Conservation (phyloP, 371 early-diverging fungal genomes). For the Blakeslea trispora region DNA sequence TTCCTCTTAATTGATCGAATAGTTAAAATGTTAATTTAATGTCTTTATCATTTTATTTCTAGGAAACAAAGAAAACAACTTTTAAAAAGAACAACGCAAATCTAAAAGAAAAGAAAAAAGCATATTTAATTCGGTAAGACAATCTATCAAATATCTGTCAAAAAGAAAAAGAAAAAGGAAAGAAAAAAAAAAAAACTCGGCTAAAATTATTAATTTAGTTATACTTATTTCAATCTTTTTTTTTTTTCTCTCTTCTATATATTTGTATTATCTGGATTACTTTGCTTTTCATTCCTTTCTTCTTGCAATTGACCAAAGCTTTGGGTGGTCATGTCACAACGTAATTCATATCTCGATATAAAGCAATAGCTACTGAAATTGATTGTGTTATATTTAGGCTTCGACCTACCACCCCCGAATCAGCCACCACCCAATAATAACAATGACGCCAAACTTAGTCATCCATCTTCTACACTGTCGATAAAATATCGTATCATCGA, state of each 20-base stretch:
- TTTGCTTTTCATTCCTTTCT: background rate
- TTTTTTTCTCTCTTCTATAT: background rate
- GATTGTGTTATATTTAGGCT: conserved; percentile 8
- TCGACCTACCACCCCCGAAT: conserved; percentile 13
- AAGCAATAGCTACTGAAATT: background rate
- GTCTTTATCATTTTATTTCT: conserved; percentile 3
- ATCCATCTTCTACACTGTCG: conserved; percentile 17
- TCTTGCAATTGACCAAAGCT: background rate
- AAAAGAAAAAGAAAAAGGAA: background rate
- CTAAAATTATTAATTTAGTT: background rate
- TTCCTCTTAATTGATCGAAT: background rate
- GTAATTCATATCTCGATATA: conserved; percentile 5
- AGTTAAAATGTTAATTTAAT: too few species aligned
- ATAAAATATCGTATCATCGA: conserved; percentile 15
- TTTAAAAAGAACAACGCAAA: too few species aligned
- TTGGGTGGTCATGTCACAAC: conserved; percentile 25
- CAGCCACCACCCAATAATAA: conserved; percentile 3
- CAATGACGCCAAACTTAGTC: conserved; percentile 12
- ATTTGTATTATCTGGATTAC: background rate
- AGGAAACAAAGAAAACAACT: too few species aligned
- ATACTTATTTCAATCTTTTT: background rate
- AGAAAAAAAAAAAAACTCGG: background rate
- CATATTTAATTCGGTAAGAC: background rate
- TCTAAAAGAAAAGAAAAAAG: background rate
- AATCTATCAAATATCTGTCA: background rate